These are phyloP conservation scores for Phaffia tasmanica DNA, from an alignment of 768 basidiomycete genomes.

Conservation along the genomic window DNA sequence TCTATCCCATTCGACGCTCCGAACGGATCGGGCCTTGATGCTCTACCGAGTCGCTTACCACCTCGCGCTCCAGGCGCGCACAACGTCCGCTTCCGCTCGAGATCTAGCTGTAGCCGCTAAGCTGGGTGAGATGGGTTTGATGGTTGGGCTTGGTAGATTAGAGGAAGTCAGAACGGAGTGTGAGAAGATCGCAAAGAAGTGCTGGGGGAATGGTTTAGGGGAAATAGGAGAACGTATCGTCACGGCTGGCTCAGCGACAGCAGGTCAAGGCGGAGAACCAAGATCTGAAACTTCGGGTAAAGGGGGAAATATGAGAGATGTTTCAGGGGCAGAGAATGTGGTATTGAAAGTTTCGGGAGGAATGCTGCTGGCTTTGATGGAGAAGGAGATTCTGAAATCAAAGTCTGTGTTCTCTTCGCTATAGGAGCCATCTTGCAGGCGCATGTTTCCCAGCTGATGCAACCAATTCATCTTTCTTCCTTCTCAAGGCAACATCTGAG, in stretches of 20 bases:
- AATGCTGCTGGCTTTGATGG: conserved; percentile 15
- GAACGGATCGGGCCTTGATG: conserved; percentile 1
- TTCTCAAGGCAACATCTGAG: conserved; percentile 17
- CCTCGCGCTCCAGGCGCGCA: conserved; percentile 6
- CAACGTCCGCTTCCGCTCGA: neutral
- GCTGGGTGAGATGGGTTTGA: conserved; percentile 20
- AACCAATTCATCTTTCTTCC: neutral
- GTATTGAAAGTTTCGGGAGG: conserved; percentile 19
- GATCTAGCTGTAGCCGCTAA: conserved; percentile 15
- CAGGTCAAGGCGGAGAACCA: neutral
- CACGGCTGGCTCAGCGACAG: neutral
- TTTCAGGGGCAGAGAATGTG: conserved; percentile 3
- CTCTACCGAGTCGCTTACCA: conserved; percentile 17
- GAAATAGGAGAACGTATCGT: too few species aligned
- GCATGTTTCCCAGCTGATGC: neutral
- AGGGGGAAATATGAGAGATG: neutral
- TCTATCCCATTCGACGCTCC: conserved; percentile 17
- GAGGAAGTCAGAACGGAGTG: conserved; percentile 18
- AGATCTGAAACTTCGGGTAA: neutral
- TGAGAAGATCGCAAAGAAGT: conserved; percentile 3
- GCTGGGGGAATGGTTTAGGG: conserved; percentile 3
- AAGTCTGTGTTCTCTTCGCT: conserved; percentile 12
- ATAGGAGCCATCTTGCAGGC: neutral
- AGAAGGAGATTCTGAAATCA: conserved; percentile 21
- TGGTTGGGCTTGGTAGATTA: conserved; percentile 20